Conservation (phyloP, 2,329 filamentous ascomycete genomes). For the Epichloe typhina region DNA sequence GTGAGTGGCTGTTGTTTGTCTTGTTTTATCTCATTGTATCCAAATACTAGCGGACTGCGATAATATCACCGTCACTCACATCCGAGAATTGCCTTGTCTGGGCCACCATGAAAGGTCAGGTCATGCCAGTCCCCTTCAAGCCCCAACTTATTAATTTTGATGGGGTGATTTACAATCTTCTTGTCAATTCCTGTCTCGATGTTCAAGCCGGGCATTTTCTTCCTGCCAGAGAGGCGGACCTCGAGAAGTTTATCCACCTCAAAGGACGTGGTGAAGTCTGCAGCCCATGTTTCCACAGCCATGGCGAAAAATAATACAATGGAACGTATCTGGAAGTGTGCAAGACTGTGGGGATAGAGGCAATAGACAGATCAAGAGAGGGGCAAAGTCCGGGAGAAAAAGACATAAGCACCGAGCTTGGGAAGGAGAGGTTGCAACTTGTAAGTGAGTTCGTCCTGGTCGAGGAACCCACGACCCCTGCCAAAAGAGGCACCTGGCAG, state of each 20-base stretch:
- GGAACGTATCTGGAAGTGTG: neutral
- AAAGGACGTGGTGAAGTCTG: slow-evolving; percentile 28
- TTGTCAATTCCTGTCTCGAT: slow-evolving; percentile 47
- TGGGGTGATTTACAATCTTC: slow-evolving; percentile 24
- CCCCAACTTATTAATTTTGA: slow-evolving; percentile 34
- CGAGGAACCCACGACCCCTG: too few relatives aligned
- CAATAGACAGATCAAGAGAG: too few relatives aligned
- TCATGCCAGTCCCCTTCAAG: slow-evolving; percentile 50
- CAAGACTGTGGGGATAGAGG: too few relatives aligned
- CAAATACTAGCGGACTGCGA: neutral
- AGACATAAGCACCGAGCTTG: too few relatives aligned
- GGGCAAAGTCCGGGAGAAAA: too few relatives aligned
- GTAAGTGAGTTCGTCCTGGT: too few relatives aligned
- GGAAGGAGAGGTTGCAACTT: too few relatives aligned
- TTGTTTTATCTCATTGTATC: too few relatives aligned
- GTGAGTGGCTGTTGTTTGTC: too few relatives aligned
- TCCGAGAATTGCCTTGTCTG: slow-evolving; percentile 49
- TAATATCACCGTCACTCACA: slow-evolving; percentile 25
- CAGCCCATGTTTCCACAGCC: slow-evolving; percentile 1
- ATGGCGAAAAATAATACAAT: neutral
- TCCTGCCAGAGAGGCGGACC: slow-evolving; percentile 43
- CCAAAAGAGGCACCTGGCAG: too few relatives aligned
- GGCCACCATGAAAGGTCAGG: slow-evolving; percentile 45
- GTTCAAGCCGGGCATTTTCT: slow-evolving; percentile 36
- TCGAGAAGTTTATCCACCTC: slow-evolving; percentile 38